phyloP scores from a whole-genome alignment of 2,329 filamentous ascomycete genomes.

The Colletotrichum echinochloae region DNA sequence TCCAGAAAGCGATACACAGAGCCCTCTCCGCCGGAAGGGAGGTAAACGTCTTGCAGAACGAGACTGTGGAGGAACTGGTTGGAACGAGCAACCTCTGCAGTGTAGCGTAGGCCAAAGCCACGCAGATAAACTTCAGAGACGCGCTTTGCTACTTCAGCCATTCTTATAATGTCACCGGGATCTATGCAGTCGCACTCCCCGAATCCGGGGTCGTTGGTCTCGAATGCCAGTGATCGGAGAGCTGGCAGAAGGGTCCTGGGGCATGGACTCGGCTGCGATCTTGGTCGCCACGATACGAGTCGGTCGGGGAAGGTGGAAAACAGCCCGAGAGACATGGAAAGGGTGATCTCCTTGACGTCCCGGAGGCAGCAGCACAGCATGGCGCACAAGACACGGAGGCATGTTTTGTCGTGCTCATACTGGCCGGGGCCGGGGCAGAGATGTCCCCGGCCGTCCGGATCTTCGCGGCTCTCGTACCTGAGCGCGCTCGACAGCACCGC shows the following conservation, averaged over 20 bases:
- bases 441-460: too few species aligned
- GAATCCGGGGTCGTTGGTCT: background rate
- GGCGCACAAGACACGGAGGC: background rate
- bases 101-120: background rate
- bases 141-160: background rate
- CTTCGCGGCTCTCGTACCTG: background rate
- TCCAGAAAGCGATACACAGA: background rate
- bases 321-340: background rate
- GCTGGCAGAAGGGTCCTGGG: background rate
- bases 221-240: background rate
- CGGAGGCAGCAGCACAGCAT: background rate
- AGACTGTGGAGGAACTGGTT: background rate
- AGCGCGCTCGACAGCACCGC: too few species aligned
- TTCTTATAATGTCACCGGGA: rapidly evolving
- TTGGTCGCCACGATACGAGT: background rate
- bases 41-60: background rate
- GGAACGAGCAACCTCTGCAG: rapidly evolving
- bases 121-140: background rate
- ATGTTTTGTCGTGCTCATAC: background rate
- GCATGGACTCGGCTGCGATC: rapidly evolving
- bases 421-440: background rate
- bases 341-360: background rate
- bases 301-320: background rate
- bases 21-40: background rate
- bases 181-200: background rate